These are phyloP conservation scores for Xylaria sp. DNA, from an alignment of 2,329 filamentous ascomycete genomes.

Conservation along the genomic window DNA sequence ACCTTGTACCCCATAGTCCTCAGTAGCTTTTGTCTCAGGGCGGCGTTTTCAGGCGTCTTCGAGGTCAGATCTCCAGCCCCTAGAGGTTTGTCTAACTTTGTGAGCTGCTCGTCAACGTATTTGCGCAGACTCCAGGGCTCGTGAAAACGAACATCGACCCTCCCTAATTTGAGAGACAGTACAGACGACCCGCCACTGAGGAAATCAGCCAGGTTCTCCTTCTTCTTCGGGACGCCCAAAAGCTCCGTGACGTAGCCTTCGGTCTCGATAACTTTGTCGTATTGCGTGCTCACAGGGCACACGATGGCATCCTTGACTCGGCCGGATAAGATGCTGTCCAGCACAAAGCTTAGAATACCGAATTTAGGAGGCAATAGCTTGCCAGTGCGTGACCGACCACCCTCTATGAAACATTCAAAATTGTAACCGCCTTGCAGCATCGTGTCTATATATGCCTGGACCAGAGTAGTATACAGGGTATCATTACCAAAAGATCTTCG, in stretches of 20 bases:
- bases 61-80: constrained; percentile 58
- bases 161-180: constrained; percentile 84
- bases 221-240: constrained; percentile 91
- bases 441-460: constrained; percentile 95
- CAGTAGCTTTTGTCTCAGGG: constrained; percentile 76
- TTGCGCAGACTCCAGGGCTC: constrained; percentile 90
- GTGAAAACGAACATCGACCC: constrained; percentile 95
- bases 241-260: constrained; percentile 96
- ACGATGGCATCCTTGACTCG: constrained; percentile 91
- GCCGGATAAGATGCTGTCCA: constrained; percentile 89
- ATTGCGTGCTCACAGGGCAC: constrained; percentile 95
- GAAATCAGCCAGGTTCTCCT: constrained; percentile 92
- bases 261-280: constrained; percentile 98
- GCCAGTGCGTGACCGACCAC: constrained; percentile 89
- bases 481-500: constrained; percentile 92
- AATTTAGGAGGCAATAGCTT: constrained; percentile 96
- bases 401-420: constrained; percentile 97
- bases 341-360: constrained; percentile 88
- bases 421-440: constrained; percentile 91
- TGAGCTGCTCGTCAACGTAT: constrained; percentile 82
- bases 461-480: constrained; percentile 87
- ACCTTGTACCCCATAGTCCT: constrained; percentile 92
- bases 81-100: constrained; percentile 63
- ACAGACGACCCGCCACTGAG: constrained; percentile 86
- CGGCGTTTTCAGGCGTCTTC: constrained; percentile 59